A percentile compares a stretch with the other conserved stretches of the same genome.
Conservation (phyloP, 2,329 filamentous ascomycete genomes). For the Mycogone perniciosa region DNA sequence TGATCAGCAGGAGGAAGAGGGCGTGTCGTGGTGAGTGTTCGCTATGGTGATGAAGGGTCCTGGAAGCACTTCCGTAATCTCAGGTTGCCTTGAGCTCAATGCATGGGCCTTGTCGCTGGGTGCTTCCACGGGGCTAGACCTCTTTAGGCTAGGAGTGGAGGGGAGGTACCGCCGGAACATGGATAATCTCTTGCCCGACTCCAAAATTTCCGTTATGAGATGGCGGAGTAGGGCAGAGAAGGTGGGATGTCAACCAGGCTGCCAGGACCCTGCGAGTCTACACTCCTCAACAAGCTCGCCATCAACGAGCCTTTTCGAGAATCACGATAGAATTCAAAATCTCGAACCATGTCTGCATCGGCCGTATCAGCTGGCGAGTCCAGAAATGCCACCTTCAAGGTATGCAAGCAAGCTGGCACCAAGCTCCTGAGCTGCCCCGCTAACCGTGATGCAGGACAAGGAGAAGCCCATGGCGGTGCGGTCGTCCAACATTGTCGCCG, state of each 20-base stretch:
- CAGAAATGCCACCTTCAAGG: constrained; percentile 52
- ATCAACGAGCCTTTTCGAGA: constrained; percentile 24
- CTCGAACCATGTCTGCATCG: constrained; percentile 42
- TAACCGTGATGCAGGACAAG: constrained; percentile 58
- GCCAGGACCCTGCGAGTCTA: constrained; percentile 25
- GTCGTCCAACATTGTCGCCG: constrained; percentile 93
- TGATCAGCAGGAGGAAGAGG: background rate
- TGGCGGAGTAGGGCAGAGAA: constrained; percentile 34
- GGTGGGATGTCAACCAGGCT: constrained; percentile 33
- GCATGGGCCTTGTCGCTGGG: constrained; percentile 23
- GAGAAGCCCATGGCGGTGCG: constrained; percentile 98
- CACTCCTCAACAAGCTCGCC: constrained; percentile 24
- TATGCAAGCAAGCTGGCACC: constrained; percentile 31
- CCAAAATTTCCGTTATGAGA: constrained; percentile 34
- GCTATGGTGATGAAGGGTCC: constrained; percentile 26
- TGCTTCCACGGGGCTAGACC: constrained; percentile 22
- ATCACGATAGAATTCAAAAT: constrained; percentile 26
- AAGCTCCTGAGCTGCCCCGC: constrained; percentile 32
- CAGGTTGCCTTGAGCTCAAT: constrained; percentile 34
- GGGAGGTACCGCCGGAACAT: constrained; percentile 26
- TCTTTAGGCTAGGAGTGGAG: constrained; percentile 14
- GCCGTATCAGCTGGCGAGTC: constrained; percentile 32
- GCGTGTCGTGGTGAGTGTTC: constrained; percentile 11
- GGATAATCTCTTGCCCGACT: constrained; percentile 35
- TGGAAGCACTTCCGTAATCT: constrained; percentile 35